Evolutionary conservation across 306 rosid genomes (phyloP).

Genomic region (Gleditsia sinensis): DNA sequence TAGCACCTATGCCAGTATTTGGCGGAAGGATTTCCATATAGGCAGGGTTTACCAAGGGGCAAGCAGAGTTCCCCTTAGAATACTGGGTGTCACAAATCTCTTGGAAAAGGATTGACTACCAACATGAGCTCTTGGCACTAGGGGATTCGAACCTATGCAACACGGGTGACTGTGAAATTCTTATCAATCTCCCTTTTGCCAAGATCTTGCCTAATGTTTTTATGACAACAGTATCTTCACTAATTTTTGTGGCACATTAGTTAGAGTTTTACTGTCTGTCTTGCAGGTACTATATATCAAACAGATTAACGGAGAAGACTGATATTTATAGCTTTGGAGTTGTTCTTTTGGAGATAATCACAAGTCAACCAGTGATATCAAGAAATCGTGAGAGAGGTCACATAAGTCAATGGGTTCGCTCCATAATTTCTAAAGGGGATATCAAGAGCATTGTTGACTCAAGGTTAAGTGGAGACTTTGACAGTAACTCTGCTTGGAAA

Average conservation of each 20-base stretch:
- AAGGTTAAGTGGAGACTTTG: conserved; percentile 31
- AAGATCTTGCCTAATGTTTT: background rate
- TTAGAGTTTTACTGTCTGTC: background rate
- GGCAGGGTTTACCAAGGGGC: too few species aligned
- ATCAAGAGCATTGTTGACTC: conserved; percentile 43
- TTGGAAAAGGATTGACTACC: too few species aligned
- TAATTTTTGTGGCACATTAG: background rate
- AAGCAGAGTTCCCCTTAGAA: too few species aligned
- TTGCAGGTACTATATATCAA: conserved; percentile 40
- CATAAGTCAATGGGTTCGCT: conserved; percentile 45
- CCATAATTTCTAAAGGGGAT: conserved; percentile 36
- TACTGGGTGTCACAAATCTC: too few species aligned
- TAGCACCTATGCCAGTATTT: too few species aligned
- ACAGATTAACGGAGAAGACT: conserved; percentile 50
- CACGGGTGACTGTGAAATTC: background rate
- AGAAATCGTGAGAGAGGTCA: conserved; percentile 31
- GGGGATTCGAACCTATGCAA: too few species aligned
- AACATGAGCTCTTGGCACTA: too few species aligned
- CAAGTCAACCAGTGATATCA: conserved; percentile 37
- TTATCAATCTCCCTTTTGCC: background rate
- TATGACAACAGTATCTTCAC: background rate
- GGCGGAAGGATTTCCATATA: too few species aligned
- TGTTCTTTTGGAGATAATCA: conserved; percentile 54
- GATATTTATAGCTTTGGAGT: conserved; percentile 64
- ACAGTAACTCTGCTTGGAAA: conserved; percentile 46